Conservation (phyloP, 148 eudicot genomes). For the Tetragonia tetragonoides region DNA sequence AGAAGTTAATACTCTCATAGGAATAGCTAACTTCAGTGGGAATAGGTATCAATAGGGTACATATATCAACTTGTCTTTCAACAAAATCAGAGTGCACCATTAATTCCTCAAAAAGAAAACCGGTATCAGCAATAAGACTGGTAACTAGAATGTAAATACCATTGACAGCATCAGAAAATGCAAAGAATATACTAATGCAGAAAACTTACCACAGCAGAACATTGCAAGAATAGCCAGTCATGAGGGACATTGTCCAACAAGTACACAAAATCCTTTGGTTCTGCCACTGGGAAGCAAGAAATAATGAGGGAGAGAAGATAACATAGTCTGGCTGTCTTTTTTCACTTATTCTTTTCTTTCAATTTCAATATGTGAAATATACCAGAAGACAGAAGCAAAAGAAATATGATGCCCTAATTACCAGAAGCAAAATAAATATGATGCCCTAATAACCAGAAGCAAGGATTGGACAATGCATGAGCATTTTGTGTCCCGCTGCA, state of each 20-base stretch:
- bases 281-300: constrained; percentile 54
- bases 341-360: neutral
- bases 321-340: neutral
- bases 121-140: neutral
- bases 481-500: neutral
- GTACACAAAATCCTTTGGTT: constrained; percentile 73
- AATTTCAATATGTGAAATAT: too few species aligned
- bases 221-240: constrained; percentile 61
- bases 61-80: neutral
- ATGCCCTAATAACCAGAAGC: too few species aligned
- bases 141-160: neutral
- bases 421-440: too few species aligned
- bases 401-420: too few species aligned
- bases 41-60: neutral
- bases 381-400: too few species aligned
- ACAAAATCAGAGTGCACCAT: neutral
- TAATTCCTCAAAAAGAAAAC: neutral
- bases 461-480: neutral
- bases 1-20: neutral
- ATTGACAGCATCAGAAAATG: neutral
- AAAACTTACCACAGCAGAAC: constrained; percentile 58
- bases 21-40: neutral
- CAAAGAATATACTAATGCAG: constrained; percentile 1
- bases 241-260: constrained; percentile 60
- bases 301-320: neutral